Base-by-base conservation (phyloP, 2,329 filamentous ascomycete genomes). In the Cladobotryum protrusum region DNA sequence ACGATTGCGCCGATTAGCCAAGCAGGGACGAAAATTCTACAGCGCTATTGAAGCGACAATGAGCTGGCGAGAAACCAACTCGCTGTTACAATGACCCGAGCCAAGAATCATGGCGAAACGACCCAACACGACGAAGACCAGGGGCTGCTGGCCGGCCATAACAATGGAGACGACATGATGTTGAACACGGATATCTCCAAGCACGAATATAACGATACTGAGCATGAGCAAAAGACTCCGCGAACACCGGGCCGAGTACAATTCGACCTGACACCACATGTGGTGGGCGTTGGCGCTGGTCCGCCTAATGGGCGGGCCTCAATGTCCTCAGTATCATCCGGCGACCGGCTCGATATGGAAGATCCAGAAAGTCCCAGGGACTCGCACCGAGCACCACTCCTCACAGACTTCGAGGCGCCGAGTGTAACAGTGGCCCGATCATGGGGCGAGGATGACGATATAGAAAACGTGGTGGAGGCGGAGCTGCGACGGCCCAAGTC, bases 331-430 rank as follows among this genome's bases (percentile, higher is more conserved):
- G 24, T 49, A 4, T 49, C 47, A 13, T 43, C 43, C 11, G 59
- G 57, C 53, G 54, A 47, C n/a, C 59, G 92, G 49, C 85, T 60
- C 73, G 73, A 67, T 51, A 41, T 68, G 43, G 66, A 70, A 64
- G 59, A 67, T 63, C 29, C 72, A 69, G 52, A 74, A 76, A 53
- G 68, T 82, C 15, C 74, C 73, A 32, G 74, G 79, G 58, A 60
- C 32, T 57, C 59, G 45, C 61, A 84, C 76, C 58, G 87, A 74
- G 53, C 85, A 52, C 89, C 89, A 48, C 77, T 95, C 47, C 76
- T 96, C 55, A 93, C 88, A 7, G 82, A 84, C 55, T 89, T 95
- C 55, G 87, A 93, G 67, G 88, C 88, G 1, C 90, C 91, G 1
- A 87, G 86, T 54, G 83, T 80, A 14, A 62, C 88, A 11, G 71